A percentile compares a stretch with the other conserved stretches of the same genome.
phyloP scores from a whole-genome alignment of 345 rosid species.

The Syzygium oleosum region DNA sequence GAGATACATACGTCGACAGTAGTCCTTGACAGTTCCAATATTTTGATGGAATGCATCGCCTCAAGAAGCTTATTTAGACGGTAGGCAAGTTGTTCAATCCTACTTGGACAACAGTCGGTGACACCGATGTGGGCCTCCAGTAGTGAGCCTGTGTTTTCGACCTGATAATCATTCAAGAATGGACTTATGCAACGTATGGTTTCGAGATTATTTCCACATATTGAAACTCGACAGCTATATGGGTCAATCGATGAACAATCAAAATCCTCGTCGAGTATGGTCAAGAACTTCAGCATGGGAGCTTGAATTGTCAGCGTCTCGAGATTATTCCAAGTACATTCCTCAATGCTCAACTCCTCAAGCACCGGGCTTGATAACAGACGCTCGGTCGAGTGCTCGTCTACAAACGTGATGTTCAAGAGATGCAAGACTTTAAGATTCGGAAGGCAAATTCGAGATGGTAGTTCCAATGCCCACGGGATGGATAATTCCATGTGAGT shows the following conservation, averaged over 20 bases:
- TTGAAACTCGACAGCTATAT: background rate
- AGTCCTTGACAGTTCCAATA: background rate
- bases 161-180: background rate
- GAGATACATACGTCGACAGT: background rate
- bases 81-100: background rate
- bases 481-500: background rate
- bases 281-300: background rate
- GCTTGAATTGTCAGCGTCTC: background rate
- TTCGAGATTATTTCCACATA: background rate
- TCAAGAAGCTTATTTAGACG: background rate
- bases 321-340: background rate
- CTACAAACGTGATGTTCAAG: background rate
- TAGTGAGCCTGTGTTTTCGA: background rate
- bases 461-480: background rate
- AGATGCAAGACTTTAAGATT: background rate
- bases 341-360: background rate
- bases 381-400: background rate
- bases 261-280: no score
- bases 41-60: background rate
- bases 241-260: background rate
- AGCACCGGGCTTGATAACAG: background rate
- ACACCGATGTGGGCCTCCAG: background rate
- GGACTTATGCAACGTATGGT: background rate
- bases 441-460: background rate
- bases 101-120: background rate